Conservation (phyloP, 768 basidiomycete species). For the Phaffia australis region DNA sequence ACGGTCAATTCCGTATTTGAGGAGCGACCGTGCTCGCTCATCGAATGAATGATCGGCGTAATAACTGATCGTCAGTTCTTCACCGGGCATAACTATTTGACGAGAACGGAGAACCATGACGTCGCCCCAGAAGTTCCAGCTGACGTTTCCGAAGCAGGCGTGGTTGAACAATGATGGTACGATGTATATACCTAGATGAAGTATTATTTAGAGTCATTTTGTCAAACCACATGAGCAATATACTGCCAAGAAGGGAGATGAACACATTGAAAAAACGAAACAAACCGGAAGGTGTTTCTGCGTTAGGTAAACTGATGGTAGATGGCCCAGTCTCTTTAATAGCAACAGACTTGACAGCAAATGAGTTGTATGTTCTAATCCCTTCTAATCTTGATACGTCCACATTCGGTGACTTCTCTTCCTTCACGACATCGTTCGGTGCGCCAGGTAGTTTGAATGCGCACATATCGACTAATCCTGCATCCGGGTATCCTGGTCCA, state of each 20-base stretch:
- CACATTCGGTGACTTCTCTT: slow-evolving; percentile 25
- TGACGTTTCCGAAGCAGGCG: slow-evolving; percentile 33
- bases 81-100: slow-evolving; percentile 29
- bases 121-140: slow-evolving; percentile 33
- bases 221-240: background rate
- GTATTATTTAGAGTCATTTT: slow-evolving; percentile 19
- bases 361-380: slow-evolving; percentile 32
- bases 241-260: too few species aligned
- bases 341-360: slow-evolving; percentile 15
- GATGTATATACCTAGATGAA: slow-evolving; percentile 32
- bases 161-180: slow-evolving; percentile 39
- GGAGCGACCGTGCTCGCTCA: background rate
- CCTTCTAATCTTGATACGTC: slow-evolving; percentile 34
- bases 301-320: too few species aligned
- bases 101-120: slow-evolving; percentile 36
- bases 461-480: slow-evolving; percentile 27
- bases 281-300: background rate
- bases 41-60: slow-evolving; percentile 9
- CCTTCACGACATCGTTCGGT: slow-evolving; percentile 5
- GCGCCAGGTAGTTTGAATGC: background rate
- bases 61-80: slow-evolving; percentile 33
- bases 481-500: slow-evolving; percentile 29
- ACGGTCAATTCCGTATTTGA: background rate
- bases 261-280: too few species aligned
- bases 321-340: background rate